These are phyloP conservation scores for Colletotrichum sp. DNA, from an alignment of 2,329 filamentous ascomycete genomes.

Conservation along the genomic window DNA sequence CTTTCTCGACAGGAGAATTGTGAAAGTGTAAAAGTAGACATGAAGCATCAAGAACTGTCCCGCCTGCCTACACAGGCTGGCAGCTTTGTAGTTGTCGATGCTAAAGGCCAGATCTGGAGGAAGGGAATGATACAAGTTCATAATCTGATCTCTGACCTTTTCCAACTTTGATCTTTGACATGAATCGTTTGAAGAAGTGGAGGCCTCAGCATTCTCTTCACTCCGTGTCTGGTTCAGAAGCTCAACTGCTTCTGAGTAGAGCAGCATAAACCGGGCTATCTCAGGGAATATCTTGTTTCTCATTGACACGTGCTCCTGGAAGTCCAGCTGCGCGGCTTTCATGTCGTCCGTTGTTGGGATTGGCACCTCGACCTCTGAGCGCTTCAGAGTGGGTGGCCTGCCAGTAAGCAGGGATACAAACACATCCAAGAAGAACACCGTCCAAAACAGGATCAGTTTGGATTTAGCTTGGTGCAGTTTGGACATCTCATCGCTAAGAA, in stretches of 20 bases:
- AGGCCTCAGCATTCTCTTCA: accelerated
- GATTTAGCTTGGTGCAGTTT: not conserved
- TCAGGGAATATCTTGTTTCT: not conserved
- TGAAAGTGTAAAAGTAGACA: not conserved
- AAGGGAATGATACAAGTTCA: not conserved
- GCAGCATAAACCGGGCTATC: not conserved
- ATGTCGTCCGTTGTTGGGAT: not conserved
- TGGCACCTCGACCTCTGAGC: not conserved
- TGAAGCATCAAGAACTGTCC: not conserved
- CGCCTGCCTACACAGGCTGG: not conserved
- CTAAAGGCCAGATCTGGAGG: not conserved
- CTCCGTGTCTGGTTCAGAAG: not conserved
- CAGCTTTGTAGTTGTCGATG: not conserved
- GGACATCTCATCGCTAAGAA: not conserved
- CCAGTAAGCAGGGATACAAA: not conserved
- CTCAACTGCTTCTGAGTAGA: not conserved
- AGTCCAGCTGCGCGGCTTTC: not conserved
- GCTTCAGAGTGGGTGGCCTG: not conserved
- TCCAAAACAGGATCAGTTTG: not conserved
- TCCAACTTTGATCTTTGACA: not conserved
- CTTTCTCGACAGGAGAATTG: not conserved
- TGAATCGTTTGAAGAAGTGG: not conserved
- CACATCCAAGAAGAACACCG: not conserved
- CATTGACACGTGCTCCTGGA: not conserved
- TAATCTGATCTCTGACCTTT: not conserved